A percentile compares a stretch with the other conserved stretches of the same genome.
phyloP scores from a whole-genome alignment of 768 basidiomycete genomes.

The Mrakia gelida region DNA sequence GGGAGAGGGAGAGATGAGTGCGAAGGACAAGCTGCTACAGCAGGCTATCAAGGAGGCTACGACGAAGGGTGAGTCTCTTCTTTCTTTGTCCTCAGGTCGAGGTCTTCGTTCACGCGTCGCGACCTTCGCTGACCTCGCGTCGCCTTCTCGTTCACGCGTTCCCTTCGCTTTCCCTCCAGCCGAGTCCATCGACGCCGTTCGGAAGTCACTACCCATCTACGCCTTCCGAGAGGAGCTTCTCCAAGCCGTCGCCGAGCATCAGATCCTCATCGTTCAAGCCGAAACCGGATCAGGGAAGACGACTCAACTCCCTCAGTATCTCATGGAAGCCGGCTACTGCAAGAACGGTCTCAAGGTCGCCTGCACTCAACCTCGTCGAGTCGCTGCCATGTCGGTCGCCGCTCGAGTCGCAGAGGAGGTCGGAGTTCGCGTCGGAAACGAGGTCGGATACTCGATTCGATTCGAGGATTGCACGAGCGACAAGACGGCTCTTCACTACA shows the following conservation, averaged over 20 bases:
- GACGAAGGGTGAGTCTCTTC: slow-evolving; percentile 61
- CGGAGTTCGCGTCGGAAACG: slow-evolving; percentile 93
- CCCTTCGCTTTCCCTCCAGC: slow-evolving; percentile 50
- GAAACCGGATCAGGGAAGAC: slow-evolving; percentile 99
- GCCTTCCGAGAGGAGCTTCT: slow-evolving; percentile 81
- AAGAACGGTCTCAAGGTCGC: slow-evolving; percentile 80
- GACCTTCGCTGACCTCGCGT: neutral
- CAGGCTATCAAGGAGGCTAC: slow-evolving; percentile 88
- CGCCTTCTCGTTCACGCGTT: neutral
- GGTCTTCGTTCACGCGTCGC: neutral
- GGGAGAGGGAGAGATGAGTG: slow-evolving; percentile 65
- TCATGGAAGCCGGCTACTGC: slow-evolving; percentile 95
- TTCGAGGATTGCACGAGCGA: slow-evolving; percentile 99
- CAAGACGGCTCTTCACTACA: slow-evolving; percentile 97
- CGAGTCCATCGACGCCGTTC: slow-evolving; percentile 83
- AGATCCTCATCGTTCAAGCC: slow-evolving; percentile 94
- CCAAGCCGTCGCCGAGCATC: slow-evolving; percentile 80
- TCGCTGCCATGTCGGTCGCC: slow-evolving; percentile 98
- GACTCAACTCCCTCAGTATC: slow-evolving; percentile 94
- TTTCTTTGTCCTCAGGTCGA: too few relatives aligned
- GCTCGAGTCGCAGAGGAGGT: slow-evolving; percentile 99
- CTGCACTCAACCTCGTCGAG: slow-evolving; percentile 96
- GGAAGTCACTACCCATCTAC: slow-evolving; percentile 90
- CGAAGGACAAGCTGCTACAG: slow-evolving; percentile 78
- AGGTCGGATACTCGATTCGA: slow-evolving; percentile 99